A percentile compares a stretch with the other conserved stretches of the same genome.
These are phyloP conservation scores for Penicillium cinerascens DNA, from an alignment of 495 filamentous ascomycete genomes.

Conservation along the genomic window DNA sequence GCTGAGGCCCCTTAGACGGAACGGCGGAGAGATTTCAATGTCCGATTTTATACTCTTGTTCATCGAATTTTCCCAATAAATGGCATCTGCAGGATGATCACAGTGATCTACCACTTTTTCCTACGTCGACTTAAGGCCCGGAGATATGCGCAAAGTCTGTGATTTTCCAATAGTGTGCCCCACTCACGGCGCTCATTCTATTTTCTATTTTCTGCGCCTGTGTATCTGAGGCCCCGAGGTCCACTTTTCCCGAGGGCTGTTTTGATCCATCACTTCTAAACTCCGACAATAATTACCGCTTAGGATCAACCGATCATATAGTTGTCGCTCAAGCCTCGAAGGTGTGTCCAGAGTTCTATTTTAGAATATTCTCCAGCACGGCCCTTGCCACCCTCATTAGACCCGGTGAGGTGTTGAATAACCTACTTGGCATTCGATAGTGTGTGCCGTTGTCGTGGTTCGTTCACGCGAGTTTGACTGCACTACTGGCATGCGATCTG, in stretches of 20 bases:
- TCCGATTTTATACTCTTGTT: neutral
- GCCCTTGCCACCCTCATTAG: neutral
- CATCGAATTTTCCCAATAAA: neutral
- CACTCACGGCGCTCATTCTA: neutral
- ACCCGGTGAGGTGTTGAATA: neutral
- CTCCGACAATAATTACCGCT: too few species aligned
- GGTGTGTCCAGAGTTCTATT: neutral
- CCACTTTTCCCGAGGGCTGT: neutral
- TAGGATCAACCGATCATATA: too few species aligned
- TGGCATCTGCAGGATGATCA: too few species aligned
- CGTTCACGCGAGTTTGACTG: neutral
- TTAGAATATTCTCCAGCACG: neutral
- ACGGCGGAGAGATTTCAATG: neutral
- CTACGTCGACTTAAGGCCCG: neutral
- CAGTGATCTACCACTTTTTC: neutral
- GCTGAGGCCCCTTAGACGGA: neutral
- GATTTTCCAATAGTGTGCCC: neutral
- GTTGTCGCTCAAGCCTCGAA: neutral
- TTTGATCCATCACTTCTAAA: neutral
- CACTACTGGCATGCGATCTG: conserved; percentile 2
- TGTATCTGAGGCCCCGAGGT: neutral
- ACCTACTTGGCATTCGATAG: neutral
- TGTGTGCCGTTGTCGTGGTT: neutral
- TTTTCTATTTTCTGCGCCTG: neutral
- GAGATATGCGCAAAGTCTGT: neutral